These are phyloP conservation scores for Myxozyma mucilagina DNA, from an alignment of 805 yeast genomes.

Conservation along the genomic window DNA sequence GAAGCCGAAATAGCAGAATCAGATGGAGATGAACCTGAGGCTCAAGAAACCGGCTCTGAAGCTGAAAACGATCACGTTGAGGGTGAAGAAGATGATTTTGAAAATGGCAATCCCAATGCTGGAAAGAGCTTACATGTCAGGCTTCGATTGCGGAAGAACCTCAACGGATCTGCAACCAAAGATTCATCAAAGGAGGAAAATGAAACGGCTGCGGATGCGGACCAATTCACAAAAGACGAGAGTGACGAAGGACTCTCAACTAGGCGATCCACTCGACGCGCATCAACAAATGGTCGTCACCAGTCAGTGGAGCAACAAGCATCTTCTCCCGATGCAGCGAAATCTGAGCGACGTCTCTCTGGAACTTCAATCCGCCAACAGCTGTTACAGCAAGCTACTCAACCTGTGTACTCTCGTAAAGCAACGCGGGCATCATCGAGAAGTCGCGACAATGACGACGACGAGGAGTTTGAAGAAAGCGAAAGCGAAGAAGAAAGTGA, in stretches of 20 bases:
- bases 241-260: neutral
- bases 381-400: constrained; percentile 17
- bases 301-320: neutral
- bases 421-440: constrained; percentile 36
- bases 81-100: constrained; percentile 4
- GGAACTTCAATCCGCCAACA: constrained; percentile 27
- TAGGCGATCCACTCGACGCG: neutral
- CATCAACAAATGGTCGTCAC: neutral
- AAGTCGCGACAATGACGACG: constrained; percentile 29
- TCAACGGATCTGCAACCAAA: neutral
- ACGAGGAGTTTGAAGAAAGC: constrained; percentile 24
- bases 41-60: constrained; percentile 36
- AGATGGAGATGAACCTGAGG: constrained; percentile 44
- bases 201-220: neutral
- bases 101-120: constrained; percentile 5
- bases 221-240: neutral
- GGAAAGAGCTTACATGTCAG: constrained; percentile 7
- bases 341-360: constrained; percentile 9
- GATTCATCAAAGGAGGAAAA: neutral
- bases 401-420: constrained; percentile 41
- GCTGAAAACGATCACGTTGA: neutral
- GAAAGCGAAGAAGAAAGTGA: constrained; percentile 31
- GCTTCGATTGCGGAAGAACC: constrained; percentile 4
- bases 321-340: neutral
- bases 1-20: constrained; percentile 46